Evolutionary conservation across 2,329 filamentous ascomycete genomes (phyloP), one percentile per base, ranked within the genome.

Genomic region (Talaromyces sp.): DNA sequence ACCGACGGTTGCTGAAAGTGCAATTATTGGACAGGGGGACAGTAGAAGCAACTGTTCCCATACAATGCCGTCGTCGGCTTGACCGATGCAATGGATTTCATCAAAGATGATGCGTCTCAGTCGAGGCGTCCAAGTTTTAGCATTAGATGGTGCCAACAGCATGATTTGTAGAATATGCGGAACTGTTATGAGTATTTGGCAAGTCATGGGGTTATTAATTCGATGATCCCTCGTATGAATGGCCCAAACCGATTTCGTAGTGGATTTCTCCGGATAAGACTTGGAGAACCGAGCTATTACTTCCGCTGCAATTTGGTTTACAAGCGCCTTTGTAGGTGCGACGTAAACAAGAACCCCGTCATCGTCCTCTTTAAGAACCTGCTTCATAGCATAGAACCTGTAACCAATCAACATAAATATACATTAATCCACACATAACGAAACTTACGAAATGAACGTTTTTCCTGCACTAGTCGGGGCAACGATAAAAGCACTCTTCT

Each of bases 261-360:
- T 4, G 79, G 81, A 43, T 19, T 52, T 27, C 17, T 87, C 82
- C 33, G 81, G 81, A 74, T 50, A 87, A 85, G 0, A 77, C 81
- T 76, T 94, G 0, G 84, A 86, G 72, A 92, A 94, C 5, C 89
- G 85, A 5, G 87, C 90, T 73, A 92, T 87, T 17, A 93, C 83
- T 76, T 93, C 90, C 0, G 90, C 90, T 1, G 90, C 90, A 68
- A 94, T 93, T 74, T 94, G 91, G 73, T 93, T 93, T 66, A 93
- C 90, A 11, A 94, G 80, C 3, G 91, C 90, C 72, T 94, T 94
- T 0, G 90, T 93, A 0, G 91, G 91, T 0, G 90, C 91, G 6
- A 94, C 89, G 69, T 93, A 94, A 0, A 93, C 88, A 7, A 94
- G 77, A 2, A 93, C 84, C 2, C 86, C 87, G 58, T 92, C 86